phyloP scores from a whole-genome alignment of 176 grass and related monocot species.

The Aegilops longissima region DNA sequence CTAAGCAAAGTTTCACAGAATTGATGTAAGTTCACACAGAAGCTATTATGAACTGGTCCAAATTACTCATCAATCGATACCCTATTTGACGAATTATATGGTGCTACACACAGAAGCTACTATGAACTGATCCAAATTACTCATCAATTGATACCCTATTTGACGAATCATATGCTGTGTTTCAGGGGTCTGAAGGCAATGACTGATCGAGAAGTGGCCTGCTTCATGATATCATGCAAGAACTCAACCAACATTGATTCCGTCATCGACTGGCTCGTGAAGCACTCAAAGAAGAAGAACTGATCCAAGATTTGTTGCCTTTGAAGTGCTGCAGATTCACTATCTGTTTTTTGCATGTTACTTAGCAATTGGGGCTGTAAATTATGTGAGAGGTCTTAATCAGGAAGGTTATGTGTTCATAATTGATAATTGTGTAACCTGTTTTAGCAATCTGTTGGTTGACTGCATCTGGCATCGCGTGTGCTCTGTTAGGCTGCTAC shows the following conservation, averaged over 20 bases:
- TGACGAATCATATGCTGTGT: constrained; percentile 5
- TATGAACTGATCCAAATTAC: neutral
- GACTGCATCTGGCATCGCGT: constrained; percentile 22
- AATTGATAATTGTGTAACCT: constrained; percentile 50
- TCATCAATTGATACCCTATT: neutral
- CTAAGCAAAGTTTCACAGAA: constrained; percentile 68
- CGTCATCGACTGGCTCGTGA: constrained; percentile 93
- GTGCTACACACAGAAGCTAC: neutral
- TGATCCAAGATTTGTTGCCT: constrained; percentile 36
- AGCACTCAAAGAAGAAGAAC: constrained; percentile 93
- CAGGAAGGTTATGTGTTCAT: constrained; percentile 50
- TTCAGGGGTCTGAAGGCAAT: constrained; percentile 73
- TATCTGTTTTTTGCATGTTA: constrained; percentile 39
- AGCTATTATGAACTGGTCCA: neutral
- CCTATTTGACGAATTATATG: constrained; percentile 2
- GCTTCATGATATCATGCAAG: constrained; percentile 99
- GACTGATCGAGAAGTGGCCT: constrained; percentile 75
- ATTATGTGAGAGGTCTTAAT: constrained; percentile 53
- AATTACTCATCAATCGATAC: neutral
- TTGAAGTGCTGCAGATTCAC: constrained; percentile 18
- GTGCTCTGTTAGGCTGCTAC: constrained; percentile 29
- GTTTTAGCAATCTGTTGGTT: constrained; percentile 44
- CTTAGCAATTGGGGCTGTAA: constrained; percentile 53
- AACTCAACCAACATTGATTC: constrained; percentile 91
- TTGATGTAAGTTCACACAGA: constrained; percentile 57